Base-by-base conservation (phyloP, 805 yeast species). In the Candida insectalens region DNA sequence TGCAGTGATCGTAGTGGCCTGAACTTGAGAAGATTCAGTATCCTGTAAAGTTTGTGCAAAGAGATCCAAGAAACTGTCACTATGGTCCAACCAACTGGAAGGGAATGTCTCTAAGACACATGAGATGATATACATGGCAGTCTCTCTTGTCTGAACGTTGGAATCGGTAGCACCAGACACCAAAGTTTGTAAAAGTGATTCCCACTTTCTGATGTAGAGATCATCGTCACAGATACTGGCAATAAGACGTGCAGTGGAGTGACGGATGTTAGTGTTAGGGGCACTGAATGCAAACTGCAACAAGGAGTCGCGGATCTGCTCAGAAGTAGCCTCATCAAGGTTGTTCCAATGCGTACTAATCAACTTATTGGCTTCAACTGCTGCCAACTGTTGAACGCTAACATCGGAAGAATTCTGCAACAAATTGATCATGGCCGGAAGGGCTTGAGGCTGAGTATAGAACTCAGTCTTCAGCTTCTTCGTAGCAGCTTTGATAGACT, bases 361-460 rank as follows among this genome's bases (percentile, higher is more conserved):
- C 51, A 82, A 71, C 59, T 92, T 92, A 62, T 95, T 77, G 27
- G 88, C 85, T 63, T 92, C 98, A 42, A 92, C 95, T 41, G 96
- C 94, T n/a, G 96, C 94, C 41, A 92, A 68, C 59, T 87, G 95
- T 50, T 83, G 81, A 46, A 88, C 55, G 49, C 82, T 83, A 43
- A 72, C 79, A 48, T 77, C 77, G 27, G 68, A 60, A 45, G 78
- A 76, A 44, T 66, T 69, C 58, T 83, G 87, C 51, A 85, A 67
- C 40, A 92, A 73, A 50, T 83, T 92, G 47, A 89, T 65, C 55
- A 89, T 66, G 8, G 95, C 78, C 14, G 95, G 92, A 39, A 89
- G 68, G 14, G 89, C 71, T 45, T 71, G 63, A 19, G 83, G 73
- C 47, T 77, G 73, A 38, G 72, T 63, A 62, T 83, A 87, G 56